These are phyloP conservation scores for Xanthoparmelia taractica DNA, from an alignment of 495 filamentous ascomycete genomes.

Conservation along the genomic window DNA sequence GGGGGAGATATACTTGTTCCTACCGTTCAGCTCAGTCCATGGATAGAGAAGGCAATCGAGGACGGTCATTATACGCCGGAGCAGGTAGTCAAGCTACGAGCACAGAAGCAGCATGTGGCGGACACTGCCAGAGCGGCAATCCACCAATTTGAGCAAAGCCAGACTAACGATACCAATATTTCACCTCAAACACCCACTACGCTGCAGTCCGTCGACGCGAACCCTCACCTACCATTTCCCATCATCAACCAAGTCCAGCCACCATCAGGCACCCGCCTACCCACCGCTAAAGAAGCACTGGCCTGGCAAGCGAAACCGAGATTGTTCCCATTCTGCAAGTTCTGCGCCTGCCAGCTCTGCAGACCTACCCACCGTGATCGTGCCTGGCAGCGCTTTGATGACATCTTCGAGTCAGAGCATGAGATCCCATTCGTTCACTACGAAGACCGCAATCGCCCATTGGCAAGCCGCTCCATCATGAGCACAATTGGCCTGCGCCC, in stretches of 20 bases:
- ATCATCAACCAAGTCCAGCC: slow-evolving; percentile 19
- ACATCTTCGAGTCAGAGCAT: slow-evolving; percentile 31
- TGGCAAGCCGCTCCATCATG: slow-evolving; percentile 9
- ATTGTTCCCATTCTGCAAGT: slow-evolving; percentile 43
- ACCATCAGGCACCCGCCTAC: neutral
- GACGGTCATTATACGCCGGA: slow-evolving; percentile 45
- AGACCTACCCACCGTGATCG: slow-evolving; percentile 38
- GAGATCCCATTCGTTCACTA: slow-evolving; percentile 14
- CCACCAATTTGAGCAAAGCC: slow-evolving; percentile 17
- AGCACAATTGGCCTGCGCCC: slow-evolving; percentile 5
- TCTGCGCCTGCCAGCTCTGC: slow-evolving; percentile 46
- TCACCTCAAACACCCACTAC: neutral
- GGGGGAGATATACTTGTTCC: slow-evolving; percentile 29
- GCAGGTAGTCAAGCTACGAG: slow-evolving; percentile 35
- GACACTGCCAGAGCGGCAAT: slow-evolving; percentile 20
- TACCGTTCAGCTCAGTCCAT: slow-evolving; percentile 33
- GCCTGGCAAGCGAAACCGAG: slow-evolving; percentile 31
- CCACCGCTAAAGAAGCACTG: neutral
- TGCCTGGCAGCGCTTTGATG: slow-evolving; percentile 43
- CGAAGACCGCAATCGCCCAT: slow-evolving; percentile 26
- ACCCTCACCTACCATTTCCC: slow-evolving; percentile 13
- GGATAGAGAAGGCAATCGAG: slow-evolving; percentile 40
- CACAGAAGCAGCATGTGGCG: slow-evolving; percentile 36
- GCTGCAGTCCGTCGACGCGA: slow-evolving; percentile 17
- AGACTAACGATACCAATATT: neutral